Conservation (phyloP, 2,329 filamentous ascomycete species). For the Paramyrothecium roridum region DNA sequence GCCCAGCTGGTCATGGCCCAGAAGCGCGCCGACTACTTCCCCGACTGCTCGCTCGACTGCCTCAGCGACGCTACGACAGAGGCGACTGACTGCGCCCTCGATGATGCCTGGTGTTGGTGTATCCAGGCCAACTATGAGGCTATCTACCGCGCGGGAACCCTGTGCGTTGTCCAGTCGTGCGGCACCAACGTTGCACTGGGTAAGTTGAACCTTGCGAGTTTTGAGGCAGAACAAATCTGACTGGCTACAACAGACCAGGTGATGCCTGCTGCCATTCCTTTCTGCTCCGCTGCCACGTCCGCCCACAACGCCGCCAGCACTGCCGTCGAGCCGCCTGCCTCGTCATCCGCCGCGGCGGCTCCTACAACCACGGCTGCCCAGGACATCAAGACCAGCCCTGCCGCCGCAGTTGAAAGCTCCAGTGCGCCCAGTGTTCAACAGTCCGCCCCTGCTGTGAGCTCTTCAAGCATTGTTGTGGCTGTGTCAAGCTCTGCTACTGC, state of each 20-base stretch:
- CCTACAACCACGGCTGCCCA: not conserved
- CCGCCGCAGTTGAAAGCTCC: not conserved
- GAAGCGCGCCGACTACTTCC: constrained; percentile 16
- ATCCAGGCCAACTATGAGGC: constrained; percentile 20
- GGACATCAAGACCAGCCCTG: not conserved
- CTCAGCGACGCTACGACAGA: constrained; percentile 16
- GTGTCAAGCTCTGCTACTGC: not conserved
- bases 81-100: constrained; percentile 16
- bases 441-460: not conserved
- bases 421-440: not conserved
- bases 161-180: constrained; percentile 20
- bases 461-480: not conserved
- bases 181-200: constrained; percentile 15
- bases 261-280: not conserved
- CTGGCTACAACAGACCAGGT: not conserved
- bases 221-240: too few relatives aligned
- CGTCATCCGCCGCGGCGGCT: not conserved
- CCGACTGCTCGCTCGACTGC: constrained; percentile 24
- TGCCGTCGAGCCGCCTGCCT: not conserved
- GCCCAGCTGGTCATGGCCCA: constrained; percentile 15
- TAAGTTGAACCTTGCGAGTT: constrained; percentile 10
- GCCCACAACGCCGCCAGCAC: not conserved
- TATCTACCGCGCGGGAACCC: constrained; percentile 19
- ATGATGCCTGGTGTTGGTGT: constrained; percentile 22
- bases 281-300: not conserved